Conservation (phyloP, 805 yeast genomes). For the Starmerella davenportii region DNA sequence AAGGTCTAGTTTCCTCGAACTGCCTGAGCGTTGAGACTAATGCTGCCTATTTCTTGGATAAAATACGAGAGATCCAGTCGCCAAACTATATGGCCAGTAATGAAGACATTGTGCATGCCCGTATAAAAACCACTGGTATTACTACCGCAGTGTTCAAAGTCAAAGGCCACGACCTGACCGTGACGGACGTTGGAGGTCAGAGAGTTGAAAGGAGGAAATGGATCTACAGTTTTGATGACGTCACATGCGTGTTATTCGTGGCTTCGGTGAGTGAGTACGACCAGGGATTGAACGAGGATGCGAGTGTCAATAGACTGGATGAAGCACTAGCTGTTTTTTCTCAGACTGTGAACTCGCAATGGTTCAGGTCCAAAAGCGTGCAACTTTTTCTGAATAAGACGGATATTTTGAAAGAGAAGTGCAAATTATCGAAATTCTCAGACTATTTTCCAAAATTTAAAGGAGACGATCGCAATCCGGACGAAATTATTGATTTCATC, state of each 20-base stretch:
- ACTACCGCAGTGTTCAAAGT: conserved; percentile 68
- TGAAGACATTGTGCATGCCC: conserved; percentile 70
- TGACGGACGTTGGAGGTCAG: conserved; percentile 95
- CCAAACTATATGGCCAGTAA: conserved; percentile 54
- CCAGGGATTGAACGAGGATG: conserved; percentile 80
- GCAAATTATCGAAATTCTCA: conserved; percentile 40
- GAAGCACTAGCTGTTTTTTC: conserved; percentile 77
- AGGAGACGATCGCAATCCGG: conserved; percentile 46
- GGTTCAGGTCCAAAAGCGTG: conserved; percentile 76
- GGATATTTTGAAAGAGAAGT: conserved; percentile 60
- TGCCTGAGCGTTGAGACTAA: conserved; percentile 75
- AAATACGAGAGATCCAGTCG: conserved; percentile 45
- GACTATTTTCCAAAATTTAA: conserved; percentile 61
- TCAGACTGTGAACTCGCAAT: conserved; percentile 62
- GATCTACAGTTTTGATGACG: conserved; percentile 90
- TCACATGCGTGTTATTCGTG: conserved; percentile 74
- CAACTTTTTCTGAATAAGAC: conserved; percentile 78
- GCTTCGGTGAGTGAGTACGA: conserved; percentile 85
- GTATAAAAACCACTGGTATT: conserved; percentile 91
- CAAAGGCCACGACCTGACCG: conserved; percentile 44
- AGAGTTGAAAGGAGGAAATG: conserved; percentile 90
- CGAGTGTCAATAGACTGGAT: conserved; percentile 71
- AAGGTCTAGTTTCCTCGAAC: conserved; percentile 32
- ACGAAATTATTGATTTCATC: conserved; percentile 52
- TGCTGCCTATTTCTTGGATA: conserved; percentile 63